Percentiles rank a stretch among this genome's conserved stretches.
Evolutionary conservation across 2,329 filamentous ascomycete genomes (phyloP).

Genomic region (Clonostachys sp.): DNA sequence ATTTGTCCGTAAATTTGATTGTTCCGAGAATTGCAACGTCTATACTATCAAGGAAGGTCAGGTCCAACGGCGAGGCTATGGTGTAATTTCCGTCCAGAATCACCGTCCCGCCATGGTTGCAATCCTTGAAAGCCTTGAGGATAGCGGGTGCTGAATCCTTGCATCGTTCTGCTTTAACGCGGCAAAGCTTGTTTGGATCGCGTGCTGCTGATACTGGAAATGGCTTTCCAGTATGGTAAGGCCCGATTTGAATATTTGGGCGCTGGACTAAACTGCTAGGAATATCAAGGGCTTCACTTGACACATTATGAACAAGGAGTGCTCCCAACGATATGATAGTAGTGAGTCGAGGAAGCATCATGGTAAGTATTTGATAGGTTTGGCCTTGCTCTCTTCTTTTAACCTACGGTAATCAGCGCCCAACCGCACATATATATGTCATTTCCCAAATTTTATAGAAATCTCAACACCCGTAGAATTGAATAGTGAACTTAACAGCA

Average conservation of each 20-base stretch:
- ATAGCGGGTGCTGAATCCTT: not conserved
- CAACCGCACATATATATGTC: too few species aligned
- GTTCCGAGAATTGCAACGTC: slow-evolving; percentile 54
- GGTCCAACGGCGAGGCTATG: slow-evolving; percentile 59
- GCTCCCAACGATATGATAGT: too few species aligned
- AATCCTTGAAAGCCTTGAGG: slow-evolving; percentile 16
- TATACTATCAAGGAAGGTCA: slow-evolving; percentile 59
- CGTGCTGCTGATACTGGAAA: slow-evolving; percentile 10
- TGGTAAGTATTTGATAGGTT: too few species aligned
- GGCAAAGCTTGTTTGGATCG: slow-evolving; percentile 13
- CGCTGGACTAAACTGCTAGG: not conserved
- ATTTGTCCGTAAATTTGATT: slow-evolving; percentile 61
- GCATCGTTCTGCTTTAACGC: slow-evolving; percentile 6
- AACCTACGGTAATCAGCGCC: too few species aligned
- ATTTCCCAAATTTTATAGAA: too few species aligned
- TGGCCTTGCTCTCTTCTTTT: too few species aligned
- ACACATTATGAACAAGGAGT: too few species aligned
- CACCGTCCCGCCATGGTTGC: slow-evolving; percentile 60
- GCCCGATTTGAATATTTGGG: slow-evolving; percentile 8
- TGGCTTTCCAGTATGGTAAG: slow-evolving; percentile 7
- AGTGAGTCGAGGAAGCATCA: too few species aligned
- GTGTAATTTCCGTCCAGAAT: slow-evolving; percentile 56
- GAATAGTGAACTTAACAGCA: too few species aligned
- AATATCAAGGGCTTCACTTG: too few species aligned
- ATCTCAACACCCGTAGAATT: too few species aligned